Base-by-base conservation (phyloP, 805 yeast species). In the Saturnispora ahearnii region DNA sequence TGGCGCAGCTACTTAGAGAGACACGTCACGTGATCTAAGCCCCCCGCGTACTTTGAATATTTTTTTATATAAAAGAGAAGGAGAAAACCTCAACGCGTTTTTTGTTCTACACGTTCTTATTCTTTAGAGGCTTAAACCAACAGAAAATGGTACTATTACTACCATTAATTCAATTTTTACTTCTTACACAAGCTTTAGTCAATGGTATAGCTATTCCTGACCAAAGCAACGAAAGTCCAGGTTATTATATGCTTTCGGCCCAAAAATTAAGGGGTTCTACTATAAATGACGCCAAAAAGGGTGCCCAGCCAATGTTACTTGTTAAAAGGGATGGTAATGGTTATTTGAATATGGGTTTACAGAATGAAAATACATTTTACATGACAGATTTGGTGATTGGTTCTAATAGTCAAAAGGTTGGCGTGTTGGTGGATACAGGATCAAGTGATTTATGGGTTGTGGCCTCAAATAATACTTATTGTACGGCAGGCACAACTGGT, bases 401-500 rank as follows among this genome's bases (percentile, higher is more conserved):
- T 7, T 74, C 86, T 0, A 74, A 80, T 2, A 59, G 69, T 0
- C 84, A 82, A 60, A 64, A 68, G 15, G 69, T 83, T 8, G 71
- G 70, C 5, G 79, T 83, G 11, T 63, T 82, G 32, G 63, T 84
- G 13, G 93, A 84, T 58, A 84, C 91, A 0, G 93, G 91, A 3
- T 82, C 89, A 0, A 75, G 85, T 0, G 91, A 84, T 62, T 66
- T 85, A 15, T 84, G 87, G 87, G 78, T 83, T 21, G 71, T 77
- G 53, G 69, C 73, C 24, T 61, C 74, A 1, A 58, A 66, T 41
- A 79, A 79, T 58, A 74, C 82, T 1, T 74, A 70, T 50, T 76
- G 81, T 58, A 28, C 37, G 31, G 15, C 50, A 5, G 55, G 55
- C 5, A 50, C 61, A 1, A 21, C 49, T 2, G 55, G 53, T 8